Percentiles rank a stretch among this genome's conserved stretches.
Conservation (phyloP, 305 asterid species). For the Coffea humblotiana region DNA sequence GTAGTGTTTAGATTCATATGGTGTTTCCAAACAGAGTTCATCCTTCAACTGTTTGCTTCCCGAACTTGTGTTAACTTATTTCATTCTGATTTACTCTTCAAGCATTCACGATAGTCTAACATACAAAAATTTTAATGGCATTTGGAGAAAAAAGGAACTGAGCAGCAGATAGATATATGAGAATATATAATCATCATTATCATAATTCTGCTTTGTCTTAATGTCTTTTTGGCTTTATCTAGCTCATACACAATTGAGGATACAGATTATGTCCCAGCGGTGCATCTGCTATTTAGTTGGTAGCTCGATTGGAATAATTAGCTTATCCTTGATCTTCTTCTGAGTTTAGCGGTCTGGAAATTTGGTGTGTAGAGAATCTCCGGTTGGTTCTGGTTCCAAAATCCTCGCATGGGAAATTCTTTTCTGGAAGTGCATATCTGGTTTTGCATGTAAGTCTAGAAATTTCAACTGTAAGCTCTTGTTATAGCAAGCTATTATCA, state of each 20-base stretch:
- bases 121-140: not conserved
- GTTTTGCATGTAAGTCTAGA: slow-evolving; percentile 58
- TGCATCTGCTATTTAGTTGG: slow-evolving; percentile 9
- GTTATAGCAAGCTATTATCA: not conserved
- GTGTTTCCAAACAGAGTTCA: not conserved
- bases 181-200: not conserved
- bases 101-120: not conserved
- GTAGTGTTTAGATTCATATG: too few species aligned
- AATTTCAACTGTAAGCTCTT: not conserved
- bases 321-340: slow-evolving; percentile 40
- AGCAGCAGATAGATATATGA: not conserved
- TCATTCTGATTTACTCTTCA: not conserved
- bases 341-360: slow-evolving; percentile 67
- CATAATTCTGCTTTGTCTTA: not conserved
- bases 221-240: not conserved
- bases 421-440: slow-evolving; percentile 77
- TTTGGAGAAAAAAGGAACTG: not conserved
- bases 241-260: not conserved
- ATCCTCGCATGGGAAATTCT: slow-evolving; percentile 69
- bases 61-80: not conserved
- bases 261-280: not conserved
- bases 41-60: not conserved
- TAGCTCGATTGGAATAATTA: slow-evolving; percentile 14
- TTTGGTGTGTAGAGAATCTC: slow-evolving; percentile 82
- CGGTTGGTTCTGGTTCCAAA: slow-evolving; percentile 60